Base-by-base conservation (phyloP, 2,329 filamentous ascomycete genomes). In the Coleophoma cylindrospora region DNA sequence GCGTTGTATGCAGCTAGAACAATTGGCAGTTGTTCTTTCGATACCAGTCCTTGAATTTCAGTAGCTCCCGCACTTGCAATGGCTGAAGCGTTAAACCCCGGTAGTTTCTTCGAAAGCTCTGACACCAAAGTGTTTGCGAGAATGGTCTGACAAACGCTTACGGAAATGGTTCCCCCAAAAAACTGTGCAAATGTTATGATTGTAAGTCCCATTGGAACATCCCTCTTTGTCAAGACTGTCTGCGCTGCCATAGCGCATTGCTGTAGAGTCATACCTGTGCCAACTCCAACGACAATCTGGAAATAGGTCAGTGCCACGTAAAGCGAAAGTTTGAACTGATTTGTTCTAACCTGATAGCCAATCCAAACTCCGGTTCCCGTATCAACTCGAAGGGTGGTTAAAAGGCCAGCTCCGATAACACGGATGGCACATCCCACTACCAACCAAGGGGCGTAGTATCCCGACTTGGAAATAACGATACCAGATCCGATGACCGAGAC, bases 181-280 rank as follows among this genome's bases (percentile, higher is more conserved):
- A 34, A 36, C 36, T 44, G 52, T 46, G 40, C 10, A 21, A 47
- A 22, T 8, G 19, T 10, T 11, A 66, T 38, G 21, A 47, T 15
- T 14, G 45, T 37, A 7, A 47, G 17, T 11, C 77, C 78, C 1
- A 70, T 75, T 10, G 76, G 69, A 12, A 81, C 65, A 46, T 81
- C 76, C 10, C 73, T 67, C 36, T 67, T 69, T 13, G 71, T 66
- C 7, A 81, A 53, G 17, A 61, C 57, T 19, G 58, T 60, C 36
- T 65, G 61, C 4, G 54, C 60, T 10, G 56, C 61, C 13, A 59
- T 55, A 19, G 61, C 47, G 6, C 63, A 57, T 36, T 60, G 57
- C 34, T 77, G 74, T 43, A 75, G 63, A 13, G 62, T 64, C 3
- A 69, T 52, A 5, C 74, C 75, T 55, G 65, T 68, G 8, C 71